A percentile compares a stretch with the other conserved stretches of the same genome.
Conservation (phyloP, 441 rosid species). For the Omphalea diandra region DNA sequence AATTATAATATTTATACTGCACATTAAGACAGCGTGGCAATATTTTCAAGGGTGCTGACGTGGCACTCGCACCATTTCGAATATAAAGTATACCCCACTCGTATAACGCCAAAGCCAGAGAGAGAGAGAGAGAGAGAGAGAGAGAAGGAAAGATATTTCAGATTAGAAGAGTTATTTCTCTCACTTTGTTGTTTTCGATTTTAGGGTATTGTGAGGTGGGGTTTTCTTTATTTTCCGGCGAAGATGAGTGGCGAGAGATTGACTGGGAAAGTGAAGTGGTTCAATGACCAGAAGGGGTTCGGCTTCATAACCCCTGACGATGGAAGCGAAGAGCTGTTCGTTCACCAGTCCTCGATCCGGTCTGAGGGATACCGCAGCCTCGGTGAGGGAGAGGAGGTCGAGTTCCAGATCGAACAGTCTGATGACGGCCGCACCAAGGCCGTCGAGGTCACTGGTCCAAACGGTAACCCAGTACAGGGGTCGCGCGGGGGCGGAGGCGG, state of each 20-base stretch:
- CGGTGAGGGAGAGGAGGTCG: slow-evolving; percentile 55
- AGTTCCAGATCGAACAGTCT: slow-evolving; percentile 50
- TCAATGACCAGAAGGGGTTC: slow-evolving; percentile 59
- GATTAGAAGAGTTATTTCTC: background rate
- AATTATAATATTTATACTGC: no score
- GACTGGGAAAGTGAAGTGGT: slow-evolving; percentile 77
- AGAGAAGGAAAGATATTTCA: background rate
- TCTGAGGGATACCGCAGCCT: slow-evolving; percentile 76
- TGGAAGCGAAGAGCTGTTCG: slow-evolving; percentile 70
- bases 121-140: slow-evolving; percentile 2
- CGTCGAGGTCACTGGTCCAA: slow-evolving; percentile 68
- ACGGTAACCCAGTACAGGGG: slow-evolving; percentile 44
- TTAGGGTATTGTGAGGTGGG: slow-evolving; percentile 1
- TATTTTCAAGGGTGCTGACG: slow-evolving; percentile 27
- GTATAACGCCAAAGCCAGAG: slow-evolving; percentile 5
- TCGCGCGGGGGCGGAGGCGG: slow-evolving; percentile 32
- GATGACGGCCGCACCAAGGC: slow-evolving; percentile 62
- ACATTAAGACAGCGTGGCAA: background rate
- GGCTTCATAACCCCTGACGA: slow-evolving; percentile 82
- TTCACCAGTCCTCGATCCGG: slow-evolving; percentile 69
- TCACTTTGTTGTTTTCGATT: slow-evolving; percentile 6
- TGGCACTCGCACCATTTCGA: slow-evolving; percentile 35
- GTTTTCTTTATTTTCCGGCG: slow-evolving; percentile 8
- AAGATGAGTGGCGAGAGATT: slow-evolving; percentile 57
- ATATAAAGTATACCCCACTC: slow-evolving; percentile 23